Evolutionary conservation across 176 grass and related monocot species (phyloP).

Genomic region (Lolium rigidum): DNA sequence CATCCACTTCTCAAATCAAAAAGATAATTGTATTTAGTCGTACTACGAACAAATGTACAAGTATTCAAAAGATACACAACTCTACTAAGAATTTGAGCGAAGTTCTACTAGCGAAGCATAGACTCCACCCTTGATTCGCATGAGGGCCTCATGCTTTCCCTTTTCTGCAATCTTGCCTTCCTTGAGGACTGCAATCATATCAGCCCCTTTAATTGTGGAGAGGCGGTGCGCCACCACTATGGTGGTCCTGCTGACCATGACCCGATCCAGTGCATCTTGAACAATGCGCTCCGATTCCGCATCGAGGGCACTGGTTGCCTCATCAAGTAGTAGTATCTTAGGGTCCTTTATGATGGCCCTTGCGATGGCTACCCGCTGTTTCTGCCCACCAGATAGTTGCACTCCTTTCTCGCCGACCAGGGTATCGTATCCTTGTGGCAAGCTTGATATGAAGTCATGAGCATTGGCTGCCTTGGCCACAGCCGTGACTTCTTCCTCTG

Average conservation of each 20-base stretch:
- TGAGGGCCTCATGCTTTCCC: constrained; percentile 56
- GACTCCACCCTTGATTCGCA: constrained; percentile 54
- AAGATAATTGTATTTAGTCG: background rate
- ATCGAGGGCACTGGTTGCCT: constrained; percentile 66
- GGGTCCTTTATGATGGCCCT: constrained; percentile 74
- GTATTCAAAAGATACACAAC: background rate
- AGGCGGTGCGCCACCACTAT: constrained; percentile 64
- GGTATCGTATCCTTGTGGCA: constrained; percentile 63
- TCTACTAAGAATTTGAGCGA: constrained; percentile 37
- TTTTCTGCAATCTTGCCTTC: constrained; percentile 62
- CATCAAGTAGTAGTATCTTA: constrained; percentile 65
- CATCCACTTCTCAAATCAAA: constrained; percentile 7
- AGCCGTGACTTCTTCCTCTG: constrained; percentile 56
- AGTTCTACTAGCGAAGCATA: constrained; percentile 62
- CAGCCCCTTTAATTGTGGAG: constrained; percentile 71
- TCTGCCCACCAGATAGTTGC: constrained; percentile 71
- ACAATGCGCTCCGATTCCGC: constrained; percentile 59
- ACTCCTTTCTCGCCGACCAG: constrained; percentile 60
- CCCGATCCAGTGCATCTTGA: constrained; percentile 58
- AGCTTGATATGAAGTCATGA: constrained; percentile 62
- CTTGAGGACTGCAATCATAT: constrained; percentile 64
- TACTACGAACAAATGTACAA: background rate
- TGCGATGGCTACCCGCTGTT: constrained; percentile 62
- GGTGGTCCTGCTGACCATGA: constrained; percentile 61
- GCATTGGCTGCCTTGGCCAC: constrained; percentile 64